Percentiles rank a stretch among this genome's conserved stretches.
Conservation (phyloP, 1,139 yeast species). For the Hansenula sp. region DNA sequence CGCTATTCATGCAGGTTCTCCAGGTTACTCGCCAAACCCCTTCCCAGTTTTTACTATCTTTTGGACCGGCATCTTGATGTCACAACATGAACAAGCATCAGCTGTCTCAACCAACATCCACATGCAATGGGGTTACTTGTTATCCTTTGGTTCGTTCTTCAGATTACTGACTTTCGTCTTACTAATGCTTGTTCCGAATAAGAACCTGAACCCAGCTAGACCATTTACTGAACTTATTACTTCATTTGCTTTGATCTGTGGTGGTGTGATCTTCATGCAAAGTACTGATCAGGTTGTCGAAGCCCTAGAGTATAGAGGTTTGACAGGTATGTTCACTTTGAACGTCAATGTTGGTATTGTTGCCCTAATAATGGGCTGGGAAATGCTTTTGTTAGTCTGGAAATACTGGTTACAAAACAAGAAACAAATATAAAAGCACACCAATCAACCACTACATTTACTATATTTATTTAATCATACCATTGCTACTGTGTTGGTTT, state of each 20-base stretch:
- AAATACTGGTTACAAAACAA: slow-evolving; percentile 44
- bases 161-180: slow-evolving; percentile 66
- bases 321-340: slow-evolving; percentile 85
- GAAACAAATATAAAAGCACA: slow-evolving; percentile 10
- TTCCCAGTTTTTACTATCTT: slow-evolving; percentile 90
- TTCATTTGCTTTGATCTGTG: slow-evolving; percentile 75
- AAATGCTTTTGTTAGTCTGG: slow-evolving; percentile 65
- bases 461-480: too few species aligned
- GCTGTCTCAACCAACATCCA: slow-evolving; percentile 74
- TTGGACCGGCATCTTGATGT: slow-evolving; percentile 98
- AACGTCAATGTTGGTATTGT: slow-evolving; percentile 79
- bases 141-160: slow-evolving; percentile 74
- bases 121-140: slow-evolving; percentile 85
- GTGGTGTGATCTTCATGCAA: slow-evolving; percentile 91
- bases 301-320: slow-evolving; percentile 81
- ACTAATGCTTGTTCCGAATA: slow-evolving; percentile 48
- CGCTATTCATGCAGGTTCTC: slow-evolving; percentile 42
- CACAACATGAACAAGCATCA: slow-evolving; percentile 87
- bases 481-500: too few species aligned
- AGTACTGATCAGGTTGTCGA: slow-evolving; percentile 81
- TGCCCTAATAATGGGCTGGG: slow-evolving; percentile 88
- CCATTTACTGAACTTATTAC: slow-evolving; percentile 85
- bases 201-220: slow-evolving; percentile 44
- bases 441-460: too few species aligned
- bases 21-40: slow-evolving; percentile 84